These are phyloP conservation scores for Rhodosporidiobolus odoratus DNA, from an alignment of 768 basidiomycete species.

Conservation along the genomic window DNA sequence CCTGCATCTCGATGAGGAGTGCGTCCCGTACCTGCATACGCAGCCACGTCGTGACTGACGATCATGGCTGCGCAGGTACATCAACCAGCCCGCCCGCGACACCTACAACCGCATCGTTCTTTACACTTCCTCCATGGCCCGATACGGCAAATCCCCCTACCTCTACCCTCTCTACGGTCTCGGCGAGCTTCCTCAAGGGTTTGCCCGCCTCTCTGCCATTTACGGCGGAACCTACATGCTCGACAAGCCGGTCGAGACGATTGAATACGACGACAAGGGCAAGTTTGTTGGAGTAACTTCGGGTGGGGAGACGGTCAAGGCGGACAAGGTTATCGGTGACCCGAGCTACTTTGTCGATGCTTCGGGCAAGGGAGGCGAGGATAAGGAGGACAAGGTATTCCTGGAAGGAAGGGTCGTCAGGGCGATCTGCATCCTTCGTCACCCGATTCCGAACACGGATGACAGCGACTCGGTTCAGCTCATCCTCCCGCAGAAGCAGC, in stretches of 20 bases:
- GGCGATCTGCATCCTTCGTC: constrained; percentile 96
- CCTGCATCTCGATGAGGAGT: constrained; percentile 95
- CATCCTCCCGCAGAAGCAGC: constrained; percentile 98
- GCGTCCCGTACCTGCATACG: constrained; percentile 45
- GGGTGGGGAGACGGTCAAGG: constrained; percentile 85
- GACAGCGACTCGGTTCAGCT: constrained; percentile 92
- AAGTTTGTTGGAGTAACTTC: constrained; percentile 89
- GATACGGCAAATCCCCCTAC: constrained; percentile 98
- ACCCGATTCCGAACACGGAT: constrained; percentile 95
- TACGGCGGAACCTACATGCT: constrained; percentile 99
- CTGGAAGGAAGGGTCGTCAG: constrained; percentile 92
- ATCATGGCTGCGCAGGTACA: constrained; percentile 59
- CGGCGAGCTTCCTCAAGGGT: constrained; percentile 96
- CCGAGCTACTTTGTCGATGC: constrained; percentile 81
- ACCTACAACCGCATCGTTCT: constrained; percentile 91
- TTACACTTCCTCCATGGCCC: constrained; percentile 97
- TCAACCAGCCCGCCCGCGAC: constrained; percentile 80
- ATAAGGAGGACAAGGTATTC: constrained; percentile 59
- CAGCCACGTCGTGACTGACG: neutral
- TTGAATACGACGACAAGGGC: constrained; percentile 76
- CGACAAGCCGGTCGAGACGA: constrained; percentile 85
- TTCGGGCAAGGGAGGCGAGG: constrained; percentile 56
- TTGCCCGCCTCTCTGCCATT: constrained; percentile 94
- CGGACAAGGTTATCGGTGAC: constrained; percentile 95
- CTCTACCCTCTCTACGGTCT: constrained; percentile 99